phyloP scores from a whole-genome alignment of 495 filamentous ascomycete species.

The Neurospora sp. region DNA sequence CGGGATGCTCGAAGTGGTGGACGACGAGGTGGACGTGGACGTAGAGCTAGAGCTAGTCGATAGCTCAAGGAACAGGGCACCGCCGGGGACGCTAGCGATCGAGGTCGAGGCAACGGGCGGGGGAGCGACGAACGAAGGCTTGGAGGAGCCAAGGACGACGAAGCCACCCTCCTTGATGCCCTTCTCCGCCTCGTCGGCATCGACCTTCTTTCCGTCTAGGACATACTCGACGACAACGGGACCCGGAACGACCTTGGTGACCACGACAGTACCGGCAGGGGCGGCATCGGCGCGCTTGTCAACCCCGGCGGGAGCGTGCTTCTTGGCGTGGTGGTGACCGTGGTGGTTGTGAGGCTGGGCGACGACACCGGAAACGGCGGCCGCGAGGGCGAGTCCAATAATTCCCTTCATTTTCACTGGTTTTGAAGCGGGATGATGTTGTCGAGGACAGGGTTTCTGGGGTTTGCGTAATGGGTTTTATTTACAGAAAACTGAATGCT shows the following conservation, averaged over 20 bases:
- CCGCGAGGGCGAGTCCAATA: constrained; percentile 36
- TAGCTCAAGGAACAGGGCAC: constrained; percentile 27
- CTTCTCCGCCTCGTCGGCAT: constrained; percentile 45
- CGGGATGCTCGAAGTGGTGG: constrained; percentile 13
- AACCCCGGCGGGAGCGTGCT: constrained; percentile 20
- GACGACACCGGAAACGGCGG: constrained; percentile 29
- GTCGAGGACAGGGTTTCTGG: not conserved
- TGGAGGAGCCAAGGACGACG: constrained; percentile 38
- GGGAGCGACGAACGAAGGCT: constrained; percentile 32
- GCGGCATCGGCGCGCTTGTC: constrained; percentile 35
- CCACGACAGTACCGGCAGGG: constrained; percentile 24
- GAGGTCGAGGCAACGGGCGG: constrained; percentile 20
- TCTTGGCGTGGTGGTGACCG: constrained; percentile 26
- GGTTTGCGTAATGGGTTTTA: not conserved
- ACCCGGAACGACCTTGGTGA: constrained; percentile 28
- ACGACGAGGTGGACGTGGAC: constrained; percentile 3
- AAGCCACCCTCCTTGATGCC: constrained; percentile 49
- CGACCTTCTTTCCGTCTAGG: constrained; percentile 45
- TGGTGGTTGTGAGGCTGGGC: constrained; percentile 42
- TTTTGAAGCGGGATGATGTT: constrained; percentile 5
- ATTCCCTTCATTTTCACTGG: constrained; percentile 39
- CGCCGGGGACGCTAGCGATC: constrained; percentile 5
- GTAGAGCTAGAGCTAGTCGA: constrained; percentile 9
- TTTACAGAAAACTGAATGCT: not conserved
- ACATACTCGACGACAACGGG: constrained; percentile 50